Evolutionary conservation across 768 basidiomycete genomes (phyloP).

Genomic region (Rubroboletus satanas): DNA sequence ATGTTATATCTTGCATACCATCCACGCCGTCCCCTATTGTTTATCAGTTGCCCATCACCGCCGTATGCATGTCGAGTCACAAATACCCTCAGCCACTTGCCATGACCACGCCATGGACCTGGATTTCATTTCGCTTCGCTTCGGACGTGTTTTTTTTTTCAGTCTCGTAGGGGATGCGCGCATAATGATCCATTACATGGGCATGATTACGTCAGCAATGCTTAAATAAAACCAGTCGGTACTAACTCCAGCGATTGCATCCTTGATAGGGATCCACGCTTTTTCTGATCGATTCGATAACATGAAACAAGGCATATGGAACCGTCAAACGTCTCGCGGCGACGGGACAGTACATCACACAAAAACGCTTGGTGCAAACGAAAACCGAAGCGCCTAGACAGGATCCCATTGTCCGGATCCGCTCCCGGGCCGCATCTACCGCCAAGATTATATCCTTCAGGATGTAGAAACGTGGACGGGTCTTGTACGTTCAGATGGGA

Average conservation of each 20-base stretch:
- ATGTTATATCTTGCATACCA: slow-evolving; percentile 20
- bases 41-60: slow-evolving; percentile 6
- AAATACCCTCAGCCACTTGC: slow-evolving; percentile 3
- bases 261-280: slow-evolving; percentile 11
- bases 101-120: not conserved
- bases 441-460: not conserved
- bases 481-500: no score
- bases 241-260: not conserved
- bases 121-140: slow-evolving; percentile 10
- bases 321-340: not conserved
- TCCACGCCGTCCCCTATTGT: slow-evolving; percentile 6
- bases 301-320: not conserved
- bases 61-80: not conserved
- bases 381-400: not conserved
- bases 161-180: not conserved
- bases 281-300: slow-evolving; percentile 14
- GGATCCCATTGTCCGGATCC: not conserved
- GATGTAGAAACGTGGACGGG: not conserved
- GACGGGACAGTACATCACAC: not conserved
- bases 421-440: not conserved
- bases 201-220: slow-evolving; percentile 4
- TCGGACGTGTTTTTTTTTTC: not conserved
- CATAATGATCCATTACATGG: not conserved
- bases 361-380: not conserved
- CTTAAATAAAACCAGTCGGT: not conserved